Evolutionary conservation across 768 basidiomycete species (phyloP).

Genomic region (Cystofilobasidium ferigula): DNA sequence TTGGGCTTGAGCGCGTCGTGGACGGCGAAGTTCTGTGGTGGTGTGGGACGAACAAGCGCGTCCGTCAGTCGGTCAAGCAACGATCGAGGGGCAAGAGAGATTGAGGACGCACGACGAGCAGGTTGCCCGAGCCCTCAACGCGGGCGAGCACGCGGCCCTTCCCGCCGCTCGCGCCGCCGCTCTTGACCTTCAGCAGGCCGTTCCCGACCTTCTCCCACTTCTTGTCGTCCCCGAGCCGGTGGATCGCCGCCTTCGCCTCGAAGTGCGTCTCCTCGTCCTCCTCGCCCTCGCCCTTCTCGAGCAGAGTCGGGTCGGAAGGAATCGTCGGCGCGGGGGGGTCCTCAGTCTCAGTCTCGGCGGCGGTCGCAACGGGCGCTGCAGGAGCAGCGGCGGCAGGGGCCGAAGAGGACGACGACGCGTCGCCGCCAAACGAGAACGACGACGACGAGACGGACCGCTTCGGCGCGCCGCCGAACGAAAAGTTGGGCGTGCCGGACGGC

Average conservation of each 20-base stretch:
- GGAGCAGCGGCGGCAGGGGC: not conserved
- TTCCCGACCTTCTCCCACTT: constrained; percentile 21
- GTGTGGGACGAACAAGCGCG: too few relatives aligned
- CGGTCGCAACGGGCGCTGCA: not conserved
- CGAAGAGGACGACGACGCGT: not conserved
- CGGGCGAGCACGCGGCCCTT: constrained; percentile 22
- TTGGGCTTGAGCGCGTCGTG: not conserved
- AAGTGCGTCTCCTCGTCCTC: constrained; percentile 20
- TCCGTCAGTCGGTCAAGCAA: not conserved
- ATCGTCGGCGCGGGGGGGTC: constrained; percentile 25
- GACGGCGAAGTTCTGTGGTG: constrained; percentile 4
- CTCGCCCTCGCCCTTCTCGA: constrained; percentile 22
- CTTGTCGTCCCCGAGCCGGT: not conserved
- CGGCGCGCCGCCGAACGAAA: constrained; percentile 21
- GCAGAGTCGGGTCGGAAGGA: constrained; percentile 24
- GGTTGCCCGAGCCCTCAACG: constrained; percentile 13
- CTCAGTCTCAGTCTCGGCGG: not conserved
- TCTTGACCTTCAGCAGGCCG: constrained; percentile 22
- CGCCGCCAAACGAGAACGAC: constrained; percentile 4
- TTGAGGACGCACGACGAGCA: constrained; percentile 18
- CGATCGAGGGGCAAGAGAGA: not conserved
- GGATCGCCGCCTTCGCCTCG: constrained; percentile 12
- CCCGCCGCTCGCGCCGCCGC: constrained; percentile 13
- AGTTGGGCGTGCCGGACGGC: constrained; percentile 24
- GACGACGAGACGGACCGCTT: constrained; percentile 20